Percentiles rank a stretch among this genome's conserved stretches.
Conservation (phyloP, 2,329 filamentous ascomycete genomes). For the Daldinia eschscholtzii region DNA sequence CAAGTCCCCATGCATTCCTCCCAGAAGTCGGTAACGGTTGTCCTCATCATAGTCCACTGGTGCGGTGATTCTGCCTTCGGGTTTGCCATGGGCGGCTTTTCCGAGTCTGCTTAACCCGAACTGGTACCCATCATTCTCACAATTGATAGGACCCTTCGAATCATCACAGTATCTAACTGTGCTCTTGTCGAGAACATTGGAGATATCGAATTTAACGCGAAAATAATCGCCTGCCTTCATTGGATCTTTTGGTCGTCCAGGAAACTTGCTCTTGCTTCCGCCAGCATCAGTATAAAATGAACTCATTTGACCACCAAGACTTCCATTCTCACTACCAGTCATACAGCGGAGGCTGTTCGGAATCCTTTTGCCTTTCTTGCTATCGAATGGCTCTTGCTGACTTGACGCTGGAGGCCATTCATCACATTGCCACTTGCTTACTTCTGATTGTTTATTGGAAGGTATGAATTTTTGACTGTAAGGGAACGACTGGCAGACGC, state of each 20-base stretch:
- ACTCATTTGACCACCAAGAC: background rate
- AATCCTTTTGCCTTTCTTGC: background rate
- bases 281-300: background rate
- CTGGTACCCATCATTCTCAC: background rate
- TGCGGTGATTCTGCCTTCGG: background rate
- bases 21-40: background rate
- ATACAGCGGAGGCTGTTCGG: background rate
- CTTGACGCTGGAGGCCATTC: background rate
- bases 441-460: background rate
- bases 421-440: background rate
- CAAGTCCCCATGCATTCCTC: background rate
- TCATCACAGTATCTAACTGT: background rate
- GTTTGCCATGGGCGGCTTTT: background rate
- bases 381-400: background rate
- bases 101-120: background rate
- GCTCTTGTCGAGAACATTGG: background rate
- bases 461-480: constrained; percentile 2
- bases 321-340: background rate
- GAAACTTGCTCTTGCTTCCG: background rate
- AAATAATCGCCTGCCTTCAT: background rate
- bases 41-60: background rate
- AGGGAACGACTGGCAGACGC: background rate
- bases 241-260: background rate
- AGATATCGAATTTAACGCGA: background rate
- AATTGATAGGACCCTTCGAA: background rate